These are phyloP conservation scores for Clonostachys solani DNA, from an alignment of 2,329 filamentous ascomycete species.

Conservation along the genomic window DNA sequence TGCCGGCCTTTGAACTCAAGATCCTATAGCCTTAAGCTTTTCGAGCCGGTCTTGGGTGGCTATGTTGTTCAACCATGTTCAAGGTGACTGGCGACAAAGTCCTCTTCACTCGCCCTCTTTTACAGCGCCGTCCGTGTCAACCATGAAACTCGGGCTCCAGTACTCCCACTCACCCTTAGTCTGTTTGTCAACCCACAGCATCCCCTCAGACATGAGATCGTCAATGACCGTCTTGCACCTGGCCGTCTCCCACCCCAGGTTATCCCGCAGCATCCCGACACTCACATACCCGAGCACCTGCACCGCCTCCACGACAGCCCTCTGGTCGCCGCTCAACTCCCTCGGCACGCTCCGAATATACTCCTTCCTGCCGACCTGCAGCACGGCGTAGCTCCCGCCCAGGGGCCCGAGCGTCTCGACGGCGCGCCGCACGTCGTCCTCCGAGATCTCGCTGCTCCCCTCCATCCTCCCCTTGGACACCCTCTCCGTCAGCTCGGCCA, in stretches of 20 bases:
- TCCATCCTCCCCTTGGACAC: conserved; percentile 71
- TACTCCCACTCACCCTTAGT: conserved; percentile 79
- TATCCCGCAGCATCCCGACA: conserved; percentile 81
- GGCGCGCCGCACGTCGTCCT: conserved; percentile 89
- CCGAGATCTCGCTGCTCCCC: conserved; percentile 74
- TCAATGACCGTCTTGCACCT: conserved; percentile 87
- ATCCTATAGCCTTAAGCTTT: too few species aligned
- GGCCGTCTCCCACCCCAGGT: conserved; percentile 80
- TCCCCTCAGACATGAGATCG: conserved; percentile 80
- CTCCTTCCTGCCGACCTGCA: conserved; percentile 76
- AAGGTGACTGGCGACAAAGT: not conserved
- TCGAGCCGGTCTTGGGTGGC: too few species aligned
- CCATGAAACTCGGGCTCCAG: conserved; percentile 80
- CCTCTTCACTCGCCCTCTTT: not conserved
- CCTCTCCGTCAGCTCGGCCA: conserved; percentile 73
- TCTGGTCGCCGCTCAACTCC: conserved; percentile 92
- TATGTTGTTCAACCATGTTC: too few species aligned
- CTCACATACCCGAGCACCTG: conserved; percentile 89
- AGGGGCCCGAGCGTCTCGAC: conserved; percentile 84
- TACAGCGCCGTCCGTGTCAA: conserved; percentile 14
- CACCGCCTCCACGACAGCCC: conserved; percentile 84
- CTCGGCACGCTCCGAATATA: conserved; percentile 93
- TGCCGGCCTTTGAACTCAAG: not conserved
- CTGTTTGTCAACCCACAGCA: conserved; percentile 93
- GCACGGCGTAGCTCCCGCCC: conserved; percentile 80